Conservation (phyloP, 1,284 basidiomycete genomes). For the Cryptococcus depauperatus region DNA sequence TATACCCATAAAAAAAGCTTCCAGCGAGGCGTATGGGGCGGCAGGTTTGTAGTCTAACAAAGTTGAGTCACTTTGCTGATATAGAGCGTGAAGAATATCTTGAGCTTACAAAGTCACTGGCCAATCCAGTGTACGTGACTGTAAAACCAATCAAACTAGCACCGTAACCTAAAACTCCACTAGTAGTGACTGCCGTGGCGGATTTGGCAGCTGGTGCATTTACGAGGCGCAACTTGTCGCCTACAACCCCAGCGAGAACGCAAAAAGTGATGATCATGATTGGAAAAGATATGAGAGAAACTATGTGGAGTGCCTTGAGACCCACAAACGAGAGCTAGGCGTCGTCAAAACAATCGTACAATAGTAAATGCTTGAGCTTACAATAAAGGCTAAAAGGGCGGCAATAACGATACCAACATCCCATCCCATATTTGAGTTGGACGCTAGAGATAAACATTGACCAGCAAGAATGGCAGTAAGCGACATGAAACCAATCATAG, state of each 20-base stretch:
- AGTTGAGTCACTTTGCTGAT: background rate
- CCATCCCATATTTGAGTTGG: constrained; percentile 50
- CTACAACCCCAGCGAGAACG: constrained; percentile 60
- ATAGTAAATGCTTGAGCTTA: too few species aligned
- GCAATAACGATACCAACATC: constrained; percentile 82
- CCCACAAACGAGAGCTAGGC: constrained; percentile 48
- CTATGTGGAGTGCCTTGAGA: constrained; percentile 45
- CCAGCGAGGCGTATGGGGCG: constrained; percentile 33
- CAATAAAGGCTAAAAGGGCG: constrained; percentile 63
- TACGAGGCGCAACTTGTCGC: constrained; percentile 51
- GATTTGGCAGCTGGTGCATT: constrained; percentile 25
- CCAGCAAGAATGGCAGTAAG: constrained; percentile 71
- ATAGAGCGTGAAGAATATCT: background rate
- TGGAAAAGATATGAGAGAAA: constrained; percentile 40
- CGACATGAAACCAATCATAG: constrained; percentile 64
- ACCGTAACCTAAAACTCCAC: constrained; percentile 36
- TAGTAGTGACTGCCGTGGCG: constrained; percentile 25
- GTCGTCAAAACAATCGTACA: too few species aligned
- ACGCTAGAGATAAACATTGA: constrained; percentile 65
- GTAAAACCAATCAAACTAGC: constrained; percentile 41
- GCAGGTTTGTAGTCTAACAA: constrained; percentile 40
- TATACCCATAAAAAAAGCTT: constrained; percentile 63
- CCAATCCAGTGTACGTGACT: constrained; percentile 34
- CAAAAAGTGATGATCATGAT: constrained; percentile 62
- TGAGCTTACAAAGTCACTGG: constrained; percentile 38